Evolutionary conservation across 768 basidiomycete genomes (phyloP).

Genomic region (Rhodotorula babjevae): DNA sequence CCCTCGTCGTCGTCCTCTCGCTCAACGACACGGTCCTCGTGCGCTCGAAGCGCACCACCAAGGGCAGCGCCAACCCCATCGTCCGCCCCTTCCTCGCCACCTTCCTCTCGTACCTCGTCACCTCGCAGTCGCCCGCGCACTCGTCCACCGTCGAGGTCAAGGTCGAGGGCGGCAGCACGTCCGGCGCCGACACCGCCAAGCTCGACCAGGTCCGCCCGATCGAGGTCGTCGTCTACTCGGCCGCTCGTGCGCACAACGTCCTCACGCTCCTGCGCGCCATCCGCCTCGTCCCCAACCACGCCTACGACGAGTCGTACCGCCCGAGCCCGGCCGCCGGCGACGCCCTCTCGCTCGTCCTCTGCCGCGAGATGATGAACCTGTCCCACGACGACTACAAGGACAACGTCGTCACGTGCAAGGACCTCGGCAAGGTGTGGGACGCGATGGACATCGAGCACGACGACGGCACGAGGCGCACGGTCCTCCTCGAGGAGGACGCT

Average conservation of each 20-base stretch:
- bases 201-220: not conserved
- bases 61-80: slow-evolving; percentile 20
- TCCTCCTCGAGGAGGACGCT: slow-evolving; percentile 25
- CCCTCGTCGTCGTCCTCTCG: slow-evolving; percentile 29
- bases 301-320: not conserved
- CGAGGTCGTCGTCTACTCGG: slow-evolving; percentile 23
- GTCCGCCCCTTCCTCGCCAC: slow-evolving; percentile 33
- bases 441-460: not conserved
- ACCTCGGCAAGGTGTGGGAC: slow-evolving; percentile 32
- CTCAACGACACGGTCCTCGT: slow-evolving; percentile 35
- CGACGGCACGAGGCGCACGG: slow-evolving; percentile 10
- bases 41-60: slow-evolving; percentile 6
- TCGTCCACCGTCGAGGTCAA: not conserved
- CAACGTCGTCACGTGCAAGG: slow-evolving; percentile 37
- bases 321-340: slow-evolving; percentile 5
- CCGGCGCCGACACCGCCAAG: too few species aligned
- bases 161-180: not conserved
- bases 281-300: not conserved
- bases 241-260: slow-evolving; percentile 28
- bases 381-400: slow-evolving; percentile 7
- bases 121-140: not conserved
- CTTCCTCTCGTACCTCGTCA: slow-evolving; percentile 36
- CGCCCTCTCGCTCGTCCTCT: slow-evolving; percentile 22
- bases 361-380: slow-evolving; percentile 37
- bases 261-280: slow-evolving; percentile 25